These are phyloP conservation scores for Prunus salicina DNA, from an alignment of 306 rosid species.

Conservation along the genomic window DNA sequence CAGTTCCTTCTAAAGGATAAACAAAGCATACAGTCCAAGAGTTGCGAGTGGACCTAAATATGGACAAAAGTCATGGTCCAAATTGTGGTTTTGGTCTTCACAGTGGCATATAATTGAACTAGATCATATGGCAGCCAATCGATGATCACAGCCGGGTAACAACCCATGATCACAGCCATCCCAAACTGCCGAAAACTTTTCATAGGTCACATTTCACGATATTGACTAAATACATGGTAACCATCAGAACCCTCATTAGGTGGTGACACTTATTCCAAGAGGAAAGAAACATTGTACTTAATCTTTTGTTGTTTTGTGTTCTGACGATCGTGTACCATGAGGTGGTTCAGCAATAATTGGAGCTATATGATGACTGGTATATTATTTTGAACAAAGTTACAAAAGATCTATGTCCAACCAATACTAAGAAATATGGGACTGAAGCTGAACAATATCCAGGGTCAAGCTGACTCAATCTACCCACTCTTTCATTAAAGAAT, in stretches of 20 bases:
- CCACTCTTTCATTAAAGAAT: background rate
- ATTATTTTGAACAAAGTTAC: background rate
- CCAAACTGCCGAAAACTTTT: conserved; percentile 15
- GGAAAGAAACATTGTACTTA: conserved; percentile 9
- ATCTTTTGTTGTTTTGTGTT: conserved; percentile 7
- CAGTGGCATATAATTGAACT: conserved; percentile 19
- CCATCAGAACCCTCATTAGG: background rate
- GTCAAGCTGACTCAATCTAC: background rate
- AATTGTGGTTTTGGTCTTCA: conserved; percentile 18
- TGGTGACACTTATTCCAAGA: conserved; percentile 11
- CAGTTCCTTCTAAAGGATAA: conserved; percentile 15
- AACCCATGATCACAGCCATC: conserved; percentile 16
- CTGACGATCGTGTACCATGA: conserved; percentile 9
- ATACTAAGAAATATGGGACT: conserved; percentile 1
- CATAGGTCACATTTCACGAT: conserved; percentile 13
- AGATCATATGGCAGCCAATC: conserved; percentile 8
- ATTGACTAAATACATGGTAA: conserved; percentile 15
- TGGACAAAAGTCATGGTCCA: conserved; percentile 19
- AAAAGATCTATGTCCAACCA: background rate
- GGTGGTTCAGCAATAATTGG: conserved; percentile 12
- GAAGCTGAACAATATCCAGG: conserved; percentile 4
- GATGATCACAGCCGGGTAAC: conserved; percentile 5
- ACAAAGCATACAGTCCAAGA: background rate
- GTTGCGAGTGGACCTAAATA: conserved; percentile 21
- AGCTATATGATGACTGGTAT: background rate